These are phyloP conservation scores for Fusarium sp. DNA, from an alignment of 2,329 filamentous ascomycete species.

Conservation along the genomic window DNA sequence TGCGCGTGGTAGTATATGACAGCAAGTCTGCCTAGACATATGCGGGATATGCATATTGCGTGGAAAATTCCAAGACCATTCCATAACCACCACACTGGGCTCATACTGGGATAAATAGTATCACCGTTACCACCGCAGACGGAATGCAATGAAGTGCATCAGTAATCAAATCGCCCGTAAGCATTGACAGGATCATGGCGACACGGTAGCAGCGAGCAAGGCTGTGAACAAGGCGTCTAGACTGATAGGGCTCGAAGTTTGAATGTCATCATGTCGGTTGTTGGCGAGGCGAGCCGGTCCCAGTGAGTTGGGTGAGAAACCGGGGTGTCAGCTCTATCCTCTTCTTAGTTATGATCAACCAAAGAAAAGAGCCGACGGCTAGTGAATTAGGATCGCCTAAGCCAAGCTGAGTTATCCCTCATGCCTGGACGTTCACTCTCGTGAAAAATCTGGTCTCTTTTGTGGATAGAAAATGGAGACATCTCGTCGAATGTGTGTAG, in stretches of 20 bases:
- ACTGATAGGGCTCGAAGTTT: slow-evolving; percentile 35
- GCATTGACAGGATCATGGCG: slow-evolving; percentile 20
- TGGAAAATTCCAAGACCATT: slow-evolving; percentile 29
- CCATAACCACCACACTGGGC: slow-evolving; percentile 23
- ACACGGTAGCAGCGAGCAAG: slow-evolving; percentile 5
- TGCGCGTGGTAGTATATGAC: not conserved
- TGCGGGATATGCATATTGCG: slow-evolving; percentile 20
- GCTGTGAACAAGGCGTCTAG: slow-evolving; percentile 15
- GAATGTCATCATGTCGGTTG: slow-evolving; percentile 48
- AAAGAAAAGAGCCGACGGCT: slow-evolving; percentile 2
- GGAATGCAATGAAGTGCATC: slow-evolving; percentile 32
- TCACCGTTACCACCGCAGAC: slow-evolving; percentile 39
- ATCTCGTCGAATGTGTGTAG: slow-evolving; percentile 26
- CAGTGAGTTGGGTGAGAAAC: slow-evolving; percentile 42
- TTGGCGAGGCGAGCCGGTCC: slow-evolving; percentile 46
- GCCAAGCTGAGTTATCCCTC: slow-evolving; percentile 17
- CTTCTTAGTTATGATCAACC: slow-evolving; percentile 34
- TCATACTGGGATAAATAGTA: slow-evolving; percentile 8
- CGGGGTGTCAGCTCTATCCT: slow-evolving; percentile 33
- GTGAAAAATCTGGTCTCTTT: slow-evolving; percentile 8
- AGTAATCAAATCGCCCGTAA: slow-evolving; percentile 28
- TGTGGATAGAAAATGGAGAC: slow-evolving; percentile 14
- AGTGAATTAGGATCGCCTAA: slow-evolving; percentile 14
- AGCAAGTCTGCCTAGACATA: slow-evolving; percentile 1
- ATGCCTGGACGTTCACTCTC: not conserved